Percentiles rank a stretch among this genome's conserved stretches.
Evolutionary conservation across 2,329 filamentous ascomycete genomes (phyloP).

Genomic region (Curvularia eragrostidis): DNA sequence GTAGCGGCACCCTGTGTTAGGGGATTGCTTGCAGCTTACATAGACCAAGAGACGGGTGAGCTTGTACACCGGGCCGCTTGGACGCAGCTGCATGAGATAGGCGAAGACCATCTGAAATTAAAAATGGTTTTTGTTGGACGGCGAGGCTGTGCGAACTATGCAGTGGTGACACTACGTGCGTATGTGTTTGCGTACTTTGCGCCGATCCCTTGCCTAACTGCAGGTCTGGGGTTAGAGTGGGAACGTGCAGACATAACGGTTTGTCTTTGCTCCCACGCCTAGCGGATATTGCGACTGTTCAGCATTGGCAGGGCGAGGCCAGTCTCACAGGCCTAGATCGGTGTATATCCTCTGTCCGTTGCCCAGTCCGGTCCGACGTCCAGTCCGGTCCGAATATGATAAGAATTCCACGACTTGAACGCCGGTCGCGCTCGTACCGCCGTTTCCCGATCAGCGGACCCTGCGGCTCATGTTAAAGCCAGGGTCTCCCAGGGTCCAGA

Average conservation of each 20-base stretch:
- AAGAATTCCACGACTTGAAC: not conserved
- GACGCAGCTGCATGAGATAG: slow-evolving; percentile 9
- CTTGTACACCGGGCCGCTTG: slow-evolving; percentile 24
- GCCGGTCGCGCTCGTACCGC: slow-evolving; percentile 6
- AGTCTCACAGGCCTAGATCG: not conserved
- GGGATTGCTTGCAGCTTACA: slow-evolving; percentile 15
- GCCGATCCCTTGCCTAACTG: slow-evolving; percentile 1
- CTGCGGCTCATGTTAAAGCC: slow-evolving; percentile 10
- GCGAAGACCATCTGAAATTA: slow-evolving; percentile 4
- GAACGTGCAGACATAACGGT: slow-evolving; percentile 1
- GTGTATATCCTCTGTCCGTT: not conserved
- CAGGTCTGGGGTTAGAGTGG: not conserved
- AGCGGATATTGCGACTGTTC: not conserved
- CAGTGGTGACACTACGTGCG: not conserved
- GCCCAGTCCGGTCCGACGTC: too few species aligned
- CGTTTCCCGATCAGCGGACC: slow-evolving; percentile 6
- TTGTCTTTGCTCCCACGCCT: not conserved
- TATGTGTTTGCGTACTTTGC: not conserved
- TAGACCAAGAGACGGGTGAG: slow-evolving; percentile 15
- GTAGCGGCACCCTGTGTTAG: slow-evolving; percentile 11
- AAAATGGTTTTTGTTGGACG: slow-evolving; percentile 4
- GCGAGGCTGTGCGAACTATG: slow-evolving; percentile 1
- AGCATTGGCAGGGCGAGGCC: not conserved
- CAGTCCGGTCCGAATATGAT: slow-evolving; percentile 9
- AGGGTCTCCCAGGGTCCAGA: slow-evolving; percentile 13